phyloP scores from a whole-genome alignment of 2,329 filamentous ascomycete species.

The Amauroascus niger region DNA sequence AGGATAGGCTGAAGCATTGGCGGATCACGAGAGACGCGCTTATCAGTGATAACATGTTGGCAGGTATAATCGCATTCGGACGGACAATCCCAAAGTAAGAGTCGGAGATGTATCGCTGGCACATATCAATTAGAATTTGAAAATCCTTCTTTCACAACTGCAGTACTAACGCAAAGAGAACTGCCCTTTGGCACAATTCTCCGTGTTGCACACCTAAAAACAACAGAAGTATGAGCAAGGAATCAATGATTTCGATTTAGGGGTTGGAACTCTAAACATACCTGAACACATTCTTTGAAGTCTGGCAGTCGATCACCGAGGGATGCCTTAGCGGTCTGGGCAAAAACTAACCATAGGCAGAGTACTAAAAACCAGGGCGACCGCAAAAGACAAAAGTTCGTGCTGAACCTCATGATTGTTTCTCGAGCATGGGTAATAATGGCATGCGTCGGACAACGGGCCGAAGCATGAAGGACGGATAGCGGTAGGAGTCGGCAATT shows the following conservation, averaged over 20 bases:
- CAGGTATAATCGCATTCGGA: constrained; percentile 97
- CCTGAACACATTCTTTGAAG: constrained; percentile 77
- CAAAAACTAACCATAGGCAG: constrained; percentile 27
- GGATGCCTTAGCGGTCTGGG: constrained; percentile 52
- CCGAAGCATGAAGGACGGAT: background rate
- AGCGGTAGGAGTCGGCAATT: constrained; percentile 10
- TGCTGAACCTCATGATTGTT: constrained; percentile 15
- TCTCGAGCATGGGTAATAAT: background rate
- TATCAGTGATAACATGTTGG: constrained; percentile 78
- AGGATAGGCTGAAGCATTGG: constrained; percentile 59
- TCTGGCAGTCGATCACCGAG: constrained; percentile 76
- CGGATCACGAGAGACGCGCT: constrained; percentile 55
- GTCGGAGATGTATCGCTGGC: constrained; percentile 68
- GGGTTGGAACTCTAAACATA: constrained; percentile 35
- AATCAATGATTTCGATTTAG: background rate
- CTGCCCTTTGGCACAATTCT: constrained; percentile 64
- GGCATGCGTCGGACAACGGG: background rate
- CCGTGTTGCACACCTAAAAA: constrained; percentile 61
- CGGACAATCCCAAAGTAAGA: constrained; percentile 86
- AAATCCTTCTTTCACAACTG: background rate
- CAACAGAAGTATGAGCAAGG: constrained; percentile 1
- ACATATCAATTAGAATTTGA: background rate
- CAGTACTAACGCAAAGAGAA: constrained; percentile 58
- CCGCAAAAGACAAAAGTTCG: background rate
- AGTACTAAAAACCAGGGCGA: constrained; percentile 25